These are phyloP conservation scores for Solanum arcanum DNA, from an alignment of 257 asterid genomes.

Conservation along the genomic window DNA sequence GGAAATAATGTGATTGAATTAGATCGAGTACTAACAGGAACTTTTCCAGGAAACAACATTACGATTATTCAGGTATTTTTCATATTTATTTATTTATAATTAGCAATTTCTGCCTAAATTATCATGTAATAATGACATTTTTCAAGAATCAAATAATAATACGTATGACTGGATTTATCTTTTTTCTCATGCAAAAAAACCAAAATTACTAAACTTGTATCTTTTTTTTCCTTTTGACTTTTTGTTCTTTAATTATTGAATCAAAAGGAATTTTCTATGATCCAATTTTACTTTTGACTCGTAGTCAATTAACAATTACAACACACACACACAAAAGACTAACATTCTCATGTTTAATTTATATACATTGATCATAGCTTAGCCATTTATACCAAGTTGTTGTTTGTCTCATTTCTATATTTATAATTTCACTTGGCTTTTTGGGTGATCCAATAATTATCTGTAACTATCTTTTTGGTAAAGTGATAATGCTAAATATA, in stretches of 20 bases:
- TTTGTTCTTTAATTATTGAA: not conserved
- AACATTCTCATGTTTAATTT: no score
- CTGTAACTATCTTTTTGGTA: no score
- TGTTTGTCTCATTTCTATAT: no score
- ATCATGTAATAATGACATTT: not conserved
- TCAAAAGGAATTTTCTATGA: not conserved
- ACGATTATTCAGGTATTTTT: conserved; percentile 47
- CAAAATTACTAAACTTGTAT: not conserved
- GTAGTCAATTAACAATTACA: no score
- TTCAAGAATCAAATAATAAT: not conserved
- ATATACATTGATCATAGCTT: no score
- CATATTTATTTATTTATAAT: not conserved
- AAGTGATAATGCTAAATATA: no score
- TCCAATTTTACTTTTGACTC: not conserved
- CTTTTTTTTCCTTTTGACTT: not conserved
- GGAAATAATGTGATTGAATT: conserved; percentile 30
- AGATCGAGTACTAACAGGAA: conserved; percentile 48
- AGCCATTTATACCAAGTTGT: no score
- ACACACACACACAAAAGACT: no score
- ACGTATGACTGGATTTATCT: not conserved
- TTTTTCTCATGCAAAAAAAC: not conserved
- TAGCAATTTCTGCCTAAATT: not conserved
- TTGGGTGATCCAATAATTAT: no score
- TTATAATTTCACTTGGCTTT: no score
- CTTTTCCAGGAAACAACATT: conserved; percentile 41